phyloP scores from a whole-genome alignment of 768 basidiomycete genomes.

The Candolleomyces efflorescens region DNA sequence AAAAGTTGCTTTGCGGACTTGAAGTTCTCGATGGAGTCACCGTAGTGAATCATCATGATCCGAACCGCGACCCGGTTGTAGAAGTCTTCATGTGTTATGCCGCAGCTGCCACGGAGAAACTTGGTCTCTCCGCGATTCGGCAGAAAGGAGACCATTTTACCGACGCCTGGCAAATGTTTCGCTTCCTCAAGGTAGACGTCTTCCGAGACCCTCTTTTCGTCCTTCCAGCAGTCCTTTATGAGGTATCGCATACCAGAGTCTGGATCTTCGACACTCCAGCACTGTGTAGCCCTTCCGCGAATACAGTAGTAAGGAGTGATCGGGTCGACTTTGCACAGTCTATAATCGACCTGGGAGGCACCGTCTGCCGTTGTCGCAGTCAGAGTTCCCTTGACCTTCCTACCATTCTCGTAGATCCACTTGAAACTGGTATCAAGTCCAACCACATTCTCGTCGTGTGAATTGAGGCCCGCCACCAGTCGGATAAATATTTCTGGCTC shows the following conservation, averaged over 20 bases:
- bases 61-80: background rate
- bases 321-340: background rate
- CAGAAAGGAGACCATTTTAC: background rate
- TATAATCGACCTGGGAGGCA: too few relatives aligned
- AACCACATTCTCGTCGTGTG: background rate
- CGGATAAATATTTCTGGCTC: background rate
- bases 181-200: background rate
- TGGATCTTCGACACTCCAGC: background rate
- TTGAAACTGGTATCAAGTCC: background rate
- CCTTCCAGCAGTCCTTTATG: background rate
- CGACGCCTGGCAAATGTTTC: background rate
- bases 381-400: background rate
- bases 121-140: background rate
- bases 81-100: background rate
- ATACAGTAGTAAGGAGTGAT: background rate
- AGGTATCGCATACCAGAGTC: background rate
- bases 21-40: background rate
- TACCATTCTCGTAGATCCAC: background rate
- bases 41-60: background rate
- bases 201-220: background rate
- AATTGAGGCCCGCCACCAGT: background rate
- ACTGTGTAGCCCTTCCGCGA: background rate
- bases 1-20: background rate
- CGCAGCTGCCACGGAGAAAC: background rate
- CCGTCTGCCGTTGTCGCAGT: background rate